These are phyloP conservation scores for Dothiorella sarmentorum DNA, from an alignment of 2,329 filamentous ascomycete genomes.

Conservation along the genomic window DNA sequence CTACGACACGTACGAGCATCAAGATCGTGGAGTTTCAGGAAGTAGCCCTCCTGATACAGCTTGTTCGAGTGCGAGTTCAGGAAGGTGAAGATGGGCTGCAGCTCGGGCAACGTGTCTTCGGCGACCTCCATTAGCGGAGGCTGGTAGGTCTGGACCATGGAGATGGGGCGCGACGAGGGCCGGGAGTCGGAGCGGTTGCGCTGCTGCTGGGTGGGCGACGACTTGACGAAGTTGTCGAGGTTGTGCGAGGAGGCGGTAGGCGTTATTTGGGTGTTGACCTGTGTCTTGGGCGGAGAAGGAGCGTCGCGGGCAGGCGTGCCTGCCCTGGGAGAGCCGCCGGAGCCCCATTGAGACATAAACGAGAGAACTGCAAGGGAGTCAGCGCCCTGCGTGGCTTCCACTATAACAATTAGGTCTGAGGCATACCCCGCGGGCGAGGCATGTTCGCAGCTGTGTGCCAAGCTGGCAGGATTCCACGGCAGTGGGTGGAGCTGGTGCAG, in stretches of 20 bases:
- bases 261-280: constrained; percentile 14
- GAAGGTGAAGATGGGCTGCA: constrained; percentile 90
- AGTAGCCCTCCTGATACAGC: constrained; percentile 96
- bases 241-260: constrained; percentile 31
- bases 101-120: constrained; percentile 83
- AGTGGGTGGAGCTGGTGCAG: background rate
- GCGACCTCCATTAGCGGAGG: constrained; percentile 82
- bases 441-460: constrained; percentile 22
- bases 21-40: constrained; percentile 92
- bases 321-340: constrained; percentile 24
- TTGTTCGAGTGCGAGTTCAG: constrained; percentile 96
- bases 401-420: background rate
- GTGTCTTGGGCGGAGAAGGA: constrained; percentile 23
- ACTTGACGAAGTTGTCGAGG: constrained; percentile 29
- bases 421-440: constrained; percentile 31
- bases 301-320: constrained; percentile 29
- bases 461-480: background rate
- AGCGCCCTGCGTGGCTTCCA: constrained; percentile 14
- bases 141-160: constrained; percentile 82
- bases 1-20: constrained; percentile 68
- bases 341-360: constrained; percentile 81
- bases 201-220: constrained; percentile 34
- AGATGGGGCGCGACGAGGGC: constrained; percentile 67
- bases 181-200: constrained; percentile 47
- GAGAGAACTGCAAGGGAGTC: constrained; percentile 63